Evolutionary conservation across 2,329 filamentous ascomycete genomes (phyloP), one percentile per base, ranked within the genome.

Genomic region (Aurifilum marmelostoma): DNA sequence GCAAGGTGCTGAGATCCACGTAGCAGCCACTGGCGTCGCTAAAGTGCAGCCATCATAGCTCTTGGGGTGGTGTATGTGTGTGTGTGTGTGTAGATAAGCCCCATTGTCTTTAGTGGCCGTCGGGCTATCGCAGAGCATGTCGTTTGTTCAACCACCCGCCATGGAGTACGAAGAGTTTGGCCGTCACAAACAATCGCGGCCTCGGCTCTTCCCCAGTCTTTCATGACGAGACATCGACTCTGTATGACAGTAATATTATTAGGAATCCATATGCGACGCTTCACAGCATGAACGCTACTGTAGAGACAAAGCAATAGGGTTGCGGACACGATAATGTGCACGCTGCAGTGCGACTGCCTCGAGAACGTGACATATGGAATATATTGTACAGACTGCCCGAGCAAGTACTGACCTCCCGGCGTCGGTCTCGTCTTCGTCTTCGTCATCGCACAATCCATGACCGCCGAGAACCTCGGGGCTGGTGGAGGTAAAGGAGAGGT

Each of bases 321-420:
- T 52, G 52, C 62, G 54, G 43, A 18, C 43, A 68, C 63, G 62
- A 65, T 54, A 68, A 61, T 61, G 41, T 54, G 32, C 21, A 5
- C 21, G 41, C 41, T 65, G 62, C 62, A 54, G 67, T 68, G 67
- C 52, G 27, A 67, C 66, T 58, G 24, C 65, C 56, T 62, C 58
- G 54, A 52, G 32, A 41, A 54, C 32, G 11, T 61, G 47, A 67
- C 60, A 63, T 47, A 18, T n/a, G n/a, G n/a, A n/a, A n/a, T n/a
- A n/a, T n/a, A n/a, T n/a, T n/a, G n/a, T n/a, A 54, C n/a, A 56
- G 52, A 27, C 52, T 37, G 56, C 29, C 21, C 56, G 8, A 16
- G 16, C 18, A 27, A 29, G 14, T 16, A 6, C 27, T 29, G 14
- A 32, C 12, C 24, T 29, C 52, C 14, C 18, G 52, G 24, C 43